A percentile compares a stretch with the other conserved stretches of the same genome.
Conservation (phyloP, 139 green algal species). For the Tetradesmus obliquus region DNA sequence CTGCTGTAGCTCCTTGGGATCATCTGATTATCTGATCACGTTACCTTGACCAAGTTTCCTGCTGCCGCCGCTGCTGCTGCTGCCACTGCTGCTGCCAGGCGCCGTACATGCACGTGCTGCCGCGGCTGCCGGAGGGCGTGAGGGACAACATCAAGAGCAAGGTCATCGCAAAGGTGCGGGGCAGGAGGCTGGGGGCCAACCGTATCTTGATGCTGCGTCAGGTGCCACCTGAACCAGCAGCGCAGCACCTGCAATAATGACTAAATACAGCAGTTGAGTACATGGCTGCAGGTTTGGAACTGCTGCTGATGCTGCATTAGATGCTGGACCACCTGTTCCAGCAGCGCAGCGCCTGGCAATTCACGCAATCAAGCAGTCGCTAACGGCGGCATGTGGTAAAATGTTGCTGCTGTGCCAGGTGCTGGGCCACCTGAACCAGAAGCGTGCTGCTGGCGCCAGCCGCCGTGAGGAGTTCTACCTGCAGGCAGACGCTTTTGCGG, state of each 20-base stretch:
- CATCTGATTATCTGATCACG: not conserved
- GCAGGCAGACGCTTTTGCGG: slow-evolving; percentile 46
- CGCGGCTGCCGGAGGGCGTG: slow-evolving; percentile 10
- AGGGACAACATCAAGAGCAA: slow-evolving; percentile 9
- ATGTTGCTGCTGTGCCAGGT: slow-evolving; percentile 10
- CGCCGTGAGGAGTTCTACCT: slow-evolving; percentile 35
- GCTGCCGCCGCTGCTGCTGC: not conserved
- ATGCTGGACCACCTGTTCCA: not conserved
- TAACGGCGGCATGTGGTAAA: no score
- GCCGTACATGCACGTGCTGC: slow-evolving; percentile 24
- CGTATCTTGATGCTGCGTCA: not conserved
- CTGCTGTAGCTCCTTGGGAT: not conserved
- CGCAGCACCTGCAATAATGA: no score
- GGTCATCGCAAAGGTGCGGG: slow-evolving; percentile 15
- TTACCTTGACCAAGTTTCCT: not conserved
- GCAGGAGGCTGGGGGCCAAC: no score
- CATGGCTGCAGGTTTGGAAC: not conserved
- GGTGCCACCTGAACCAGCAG: not conserved
- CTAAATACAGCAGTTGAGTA: no score
- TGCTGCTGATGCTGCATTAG: not conserved
- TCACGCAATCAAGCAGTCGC: no score
- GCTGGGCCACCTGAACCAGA: slow-evolving; percentile 34
- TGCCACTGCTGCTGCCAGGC: not conserved
- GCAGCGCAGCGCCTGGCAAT: no score
- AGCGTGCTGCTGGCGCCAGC: not conserved